A percentile compares a stretch with the other conserved stretches of the same genome.
These are phyloP conservation scores for Hemileccinum impolitum DNA, from an alignment of 768 basidiomycete genomes.

Conservation along the genomic window DNA sequence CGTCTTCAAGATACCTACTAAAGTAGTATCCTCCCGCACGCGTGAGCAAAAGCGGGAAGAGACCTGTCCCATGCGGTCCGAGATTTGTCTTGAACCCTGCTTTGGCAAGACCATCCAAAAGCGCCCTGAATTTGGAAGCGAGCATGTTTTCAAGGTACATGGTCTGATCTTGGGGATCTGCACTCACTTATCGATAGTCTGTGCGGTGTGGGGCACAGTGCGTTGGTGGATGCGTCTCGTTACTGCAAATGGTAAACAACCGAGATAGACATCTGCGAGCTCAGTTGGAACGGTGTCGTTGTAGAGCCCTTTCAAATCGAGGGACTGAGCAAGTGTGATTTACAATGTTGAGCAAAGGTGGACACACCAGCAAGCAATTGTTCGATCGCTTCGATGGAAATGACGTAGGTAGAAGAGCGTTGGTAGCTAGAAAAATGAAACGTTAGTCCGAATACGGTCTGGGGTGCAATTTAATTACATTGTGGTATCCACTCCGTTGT, in stretches of 20 bases:
- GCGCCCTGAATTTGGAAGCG: conserved; percentile 22
- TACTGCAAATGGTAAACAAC: conserved; percentile 15
- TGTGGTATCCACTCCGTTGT: conserved; percentile 30
- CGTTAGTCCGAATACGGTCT: neutral
- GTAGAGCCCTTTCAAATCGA: conserved; percentile 8
- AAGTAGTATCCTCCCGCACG: conserved; percentile 41
- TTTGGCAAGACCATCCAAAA: conserved; percentile 35
- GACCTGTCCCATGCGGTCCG: conserved; percentile 34
- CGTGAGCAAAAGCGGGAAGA: conserved; percentile 24
- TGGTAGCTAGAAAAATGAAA: conserved; percentile 14
- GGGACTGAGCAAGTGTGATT: neutral
- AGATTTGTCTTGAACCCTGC: conserved; percentile 38
- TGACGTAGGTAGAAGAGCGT: conserved; percentile 24
- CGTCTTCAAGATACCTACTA: conserved; percentile 18
- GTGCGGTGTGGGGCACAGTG: conserved; percentile 9
- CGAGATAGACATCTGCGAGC: conserved; percentile 16
- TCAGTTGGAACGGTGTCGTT: conserved; percentile 23
- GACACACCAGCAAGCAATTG: conserved; percentile 11
- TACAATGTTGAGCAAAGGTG: neutral
- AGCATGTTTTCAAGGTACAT: neutral
- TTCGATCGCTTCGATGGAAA: conserved; percentile 11
- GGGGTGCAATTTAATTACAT: conserved; percentile 10
- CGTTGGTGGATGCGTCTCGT: conserved; percentile 22
- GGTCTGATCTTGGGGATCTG: no score
- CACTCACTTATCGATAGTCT: conserved; percentile 28